Conservation (phyloP, 345 rosid species). For the Boechera stricta region DNA sequence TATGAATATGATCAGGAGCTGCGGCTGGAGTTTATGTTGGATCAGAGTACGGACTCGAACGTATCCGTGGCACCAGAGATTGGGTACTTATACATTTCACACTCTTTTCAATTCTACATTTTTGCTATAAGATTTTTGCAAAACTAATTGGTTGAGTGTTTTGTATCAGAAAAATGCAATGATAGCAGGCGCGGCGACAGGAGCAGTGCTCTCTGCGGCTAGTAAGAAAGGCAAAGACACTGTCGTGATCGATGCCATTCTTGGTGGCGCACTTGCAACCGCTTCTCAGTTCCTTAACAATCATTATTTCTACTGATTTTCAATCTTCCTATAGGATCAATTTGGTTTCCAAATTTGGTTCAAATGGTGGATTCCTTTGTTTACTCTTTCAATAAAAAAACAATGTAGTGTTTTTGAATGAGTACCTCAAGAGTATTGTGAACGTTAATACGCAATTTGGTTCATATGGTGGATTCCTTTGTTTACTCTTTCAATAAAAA, state of each 20-base stretch:
- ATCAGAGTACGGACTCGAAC: conserved; percentile 70
- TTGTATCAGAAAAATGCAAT: conserved; percentile 80
- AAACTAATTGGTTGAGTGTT: not conserved
- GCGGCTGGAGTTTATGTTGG: conserved; percentile 80
- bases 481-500: no score
- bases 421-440: conserved; percentile 17
- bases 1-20: conserved; percentile 52
- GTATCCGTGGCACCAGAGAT: conserved; percentile 72
- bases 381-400: conserved; percentile 30
- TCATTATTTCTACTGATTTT: conserved; percentile 47
- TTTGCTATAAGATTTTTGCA: not conserved
- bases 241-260: conserved; percentile 65
- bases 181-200: conserved; percentile 84
- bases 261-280: conserved; percentile 85
- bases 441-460: not conserved
- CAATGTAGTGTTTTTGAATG: conserved; percentile 19
- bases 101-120: not conserved
- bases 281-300: conserved; percentile 73
- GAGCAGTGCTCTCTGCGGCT: conserved; percentile 68
- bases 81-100: conserved; percentile 56
- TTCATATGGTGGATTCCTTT: no score
- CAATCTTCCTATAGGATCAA: conserved; percentile 4
- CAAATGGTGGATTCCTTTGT: conserved; percentile 19
- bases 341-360: conserved; percentile 18
- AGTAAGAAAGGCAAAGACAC: conserved; percentile 56